Percentiles rank a stretch among this genome's conserved stretches.
phyloP scores from a whole-genome alignment of 2,329 filamentous ascomycete genomes.

The Alternaria viburni region DNA sequence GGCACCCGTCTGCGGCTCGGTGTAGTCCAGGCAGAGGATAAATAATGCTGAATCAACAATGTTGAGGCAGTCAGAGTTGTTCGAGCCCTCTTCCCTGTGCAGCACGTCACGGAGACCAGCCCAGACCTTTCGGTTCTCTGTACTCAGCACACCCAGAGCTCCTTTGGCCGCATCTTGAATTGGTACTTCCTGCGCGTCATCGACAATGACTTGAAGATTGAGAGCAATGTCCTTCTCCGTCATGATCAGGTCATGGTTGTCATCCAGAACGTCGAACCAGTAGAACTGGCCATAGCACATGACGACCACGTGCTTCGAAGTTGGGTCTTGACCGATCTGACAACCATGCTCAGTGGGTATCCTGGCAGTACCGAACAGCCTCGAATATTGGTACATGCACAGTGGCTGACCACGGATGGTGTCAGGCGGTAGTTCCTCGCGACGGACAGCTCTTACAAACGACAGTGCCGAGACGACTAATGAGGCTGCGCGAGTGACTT shows the following conservation, averaged over 20 bases:
- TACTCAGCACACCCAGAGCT: conserved; percentile 89
- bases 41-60: conserved; percentile 96
- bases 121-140: conserved; percentile 96
- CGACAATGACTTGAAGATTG: conserved; percentile 89
- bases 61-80: conserved; percentile 93
- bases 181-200: conserved; percentile 86
- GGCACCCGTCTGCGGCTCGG: conserved; percentile 78
- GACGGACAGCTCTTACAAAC: conserved; percentile 90
- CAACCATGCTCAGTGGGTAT: conserved; percentile 95
- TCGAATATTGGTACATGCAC: conserved; percentile 98
- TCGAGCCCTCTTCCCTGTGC: conserved; percentile 83
- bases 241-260: conserved; percentile 96
- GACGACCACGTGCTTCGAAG: conserved; percentile 92
- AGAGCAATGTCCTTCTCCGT: conserved; percentile 90
- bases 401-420: conserved; percentile 81
- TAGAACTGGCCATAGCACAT: conserved; percentile 96
- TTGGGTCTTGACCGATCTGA: conserved; percentile 91
- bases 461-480: conserved; percentile 87
- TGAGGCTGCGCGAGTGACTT: conserved; percentile 92
- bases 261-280: conserved; percentile 97
- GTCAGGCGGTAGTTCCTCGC: conserved; percentile 91
- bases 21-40: conserved; percentile 89
- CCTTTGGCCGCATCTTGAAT: conserved; percentile 96
- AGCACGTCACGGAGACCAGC: conserved; percentile 88
- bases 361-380: conserved; percentile 91